Base-by-base conservation (phyloP, 1,284 basidiomycete species). In the Ganoderma multipileum region DNA sequence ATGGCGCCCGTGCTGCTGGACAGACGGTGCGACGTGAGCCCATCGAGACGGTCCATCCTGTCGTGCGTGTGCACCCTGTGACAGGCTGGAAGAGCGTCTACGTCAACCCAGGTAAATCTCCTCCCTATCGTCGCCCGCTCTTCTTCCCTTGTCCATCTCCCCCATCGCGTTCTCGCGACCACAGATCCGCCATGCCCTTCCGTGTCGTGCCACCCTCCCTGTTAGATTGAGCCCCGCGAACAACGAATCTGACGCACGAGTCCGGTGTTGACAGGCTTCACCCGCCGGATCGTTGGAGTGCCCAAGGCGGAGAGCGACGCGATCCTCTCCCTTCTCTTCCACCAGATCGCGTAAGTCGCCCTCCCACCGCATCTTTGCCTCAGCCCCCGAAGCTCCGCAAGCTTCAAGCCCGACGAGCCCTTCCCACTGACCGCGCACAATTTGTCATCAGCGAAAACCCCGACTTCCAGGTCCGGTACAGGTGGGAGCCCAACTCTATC, bases 71-170 rank as follows among this genome's bases (percentile, higher is more conserved):
- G 20, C 90, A 94, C 77, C 93, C 92, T n/a, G 87, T 85, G 1
- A 95, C 93, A 0, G 92, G 92, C 11, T 94, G 90, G 90, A 94
- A 95, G 85, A 88, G 86, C 66, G 78, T 94, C 72, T 94, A 87
- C 73, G 89, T 92, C 74, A 93, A 93, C 77, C 89, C 87, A 63
- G 87, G 87, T 85, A 71, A 62, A 82, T 52, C 23, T 52, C 20
- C 65, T 39, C 28, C 58, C 65, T 44, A 55, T 83, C 74, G 80
- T 80, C 30, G 41, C 39, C 47, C 36, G 61, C 16, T 30, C 33
- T 47, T 41, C 16, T 39, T 30, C 18, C n/a, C 38, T 5, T 11
- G 33, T 11, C 36, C 38, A 38, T 55, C 50, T 55, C 16, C 33
- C 18, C 38, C 52, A 16, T 41, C 20, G 23, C 33, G 33, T 58